A percentile compares a stretch with the other conserved stretches of the same genome.
Evolutionary conservation across 2,329 filamentous ascomycete species (phyloP).

Genomic region (Ceratocystis alfenasii): DNA sequence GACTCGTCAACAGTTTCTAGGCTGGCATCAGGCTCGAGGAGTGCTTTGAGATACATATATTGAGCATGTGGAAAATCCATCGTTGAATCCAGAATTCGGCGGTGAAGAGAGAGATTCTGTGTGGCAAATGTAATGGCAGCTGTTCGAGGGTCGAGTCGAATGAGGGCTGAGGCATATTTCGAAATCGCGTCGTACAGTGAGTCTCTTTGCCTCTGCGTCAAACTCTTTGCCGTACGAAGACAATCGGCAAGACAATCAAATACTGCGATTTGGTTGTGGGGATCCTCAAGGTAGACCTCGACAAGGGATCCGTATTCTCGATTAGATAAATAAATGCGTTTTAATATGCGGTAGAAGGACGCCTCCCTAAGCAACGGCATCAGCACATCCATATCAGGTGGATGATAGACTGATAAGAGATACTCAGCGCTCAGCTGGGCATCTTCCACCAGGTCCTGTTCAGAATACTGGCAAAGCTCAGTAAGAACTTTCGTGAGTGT

Average conservation of each 20-base stretch:
- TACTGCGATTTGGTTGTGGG: conserved; percentile 58
- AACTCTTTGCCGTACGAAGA: conserved; percentile 46
- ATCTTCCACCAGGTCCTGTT: conserved; percentile 71
- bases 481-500: conserved; percentile 69
- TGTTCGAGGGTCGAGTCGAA: conserved; percentile 51
- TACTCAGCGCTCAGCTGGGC: conserved; percentile 97
- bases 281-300: conserved; percentile 73
- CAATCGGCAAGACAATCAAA: conserved; percentile 72
- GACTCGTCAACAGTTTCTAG: conserved; percentile 20
- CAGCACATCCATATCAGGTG: conserved; percentile 63
- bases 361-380: conserved; percentile 69
- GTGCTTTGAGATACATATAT: conserved; percentile 61
- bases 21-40: conserved; percentile 51
- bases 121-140: conserved; percentile 55
- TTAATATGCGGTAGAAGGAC: conserved; percentile 80
- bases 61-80: conserved; percentile 51
- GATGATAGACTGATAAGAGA: conserved; percentile 82
- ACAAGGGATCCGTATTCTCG: conserved; percentile 69
- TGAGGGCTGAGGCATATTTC: conserved; percentile 52
- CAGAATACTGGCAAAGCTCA: conserved; percentile 75
- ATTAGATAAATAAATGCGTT: conserved; percentile 71
- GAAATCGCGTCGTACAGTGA: conserved; percentile 59
- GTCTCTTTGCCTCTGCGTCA: conserved; percentile 57
- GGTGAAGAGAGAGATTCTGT: conserved; percentile 53
- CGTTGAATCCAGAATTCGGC: conserved; percentile 45